These are phyloP conservation scores for Solanum ossicruentum DNA, from an alignment of 257 asterid genomes.

Conservation along the genomic window DNA sequence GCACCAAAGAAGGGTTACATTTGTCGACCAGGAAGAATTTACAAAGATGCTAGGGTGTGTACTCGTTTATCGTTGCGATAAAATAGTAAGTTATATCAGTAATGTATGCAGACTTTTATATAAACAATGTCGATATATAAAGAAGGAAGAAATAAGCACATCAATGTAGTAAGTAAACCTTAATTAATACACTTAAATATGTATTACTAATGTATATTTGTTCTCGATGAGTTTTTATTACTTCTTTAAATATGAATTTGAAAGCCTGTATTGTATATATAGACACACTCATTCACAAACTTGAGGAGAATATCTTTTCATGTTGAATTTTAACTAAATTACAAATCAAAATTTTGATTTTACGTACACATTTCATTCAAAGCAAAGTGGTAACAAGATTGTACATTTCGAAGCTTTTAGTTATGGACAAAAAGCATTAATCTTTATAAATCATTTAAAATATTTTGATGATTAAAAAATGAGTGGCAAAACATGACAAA, in stretches of 20 bases:
- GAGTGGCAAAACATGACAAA: too few species aligned
- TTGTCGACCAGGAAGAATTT: constrained; percentile 11
- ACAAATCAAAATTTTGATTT: background rate
- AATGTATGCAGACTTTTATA: too few species aligned
- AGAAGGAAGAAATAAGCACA: background rate
- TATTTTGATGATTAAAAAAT: too few species aligned
- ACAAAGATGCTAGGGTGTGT: constrained; percentile 16
- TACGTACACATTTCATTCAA: background rate
- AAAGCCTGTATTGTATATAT: too few species aligned
- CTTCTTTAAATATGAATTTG: background rate
- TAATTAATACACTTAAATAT: background rate
- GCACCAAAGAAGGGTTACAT: constrained; percentile 13
- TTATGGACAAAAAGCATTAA: background rate
- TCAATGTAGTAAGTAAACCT: background rate
- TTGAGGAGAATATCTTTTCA: background rate
- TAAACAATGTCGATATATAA: background rate
- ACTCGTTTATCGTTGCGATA: background rate
- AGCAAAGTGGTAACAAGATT: background rate
- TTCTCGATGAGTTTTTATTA: background rate
- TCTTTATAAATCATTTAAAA: too few species aligned
- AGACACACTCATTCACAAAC: too few species aligned
- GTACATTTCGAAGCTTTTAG: background rate
- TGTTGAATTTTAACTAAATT: background rate
- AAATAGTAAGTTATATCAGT: too few species aligned
- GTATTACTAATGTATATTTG: background rate